Percentiles rank a stretch among this genome's conserved stretches.
Conservation (phyloP, 2,329 filamentous ascomycete species). For the Exophiala mesophila region DNA sequence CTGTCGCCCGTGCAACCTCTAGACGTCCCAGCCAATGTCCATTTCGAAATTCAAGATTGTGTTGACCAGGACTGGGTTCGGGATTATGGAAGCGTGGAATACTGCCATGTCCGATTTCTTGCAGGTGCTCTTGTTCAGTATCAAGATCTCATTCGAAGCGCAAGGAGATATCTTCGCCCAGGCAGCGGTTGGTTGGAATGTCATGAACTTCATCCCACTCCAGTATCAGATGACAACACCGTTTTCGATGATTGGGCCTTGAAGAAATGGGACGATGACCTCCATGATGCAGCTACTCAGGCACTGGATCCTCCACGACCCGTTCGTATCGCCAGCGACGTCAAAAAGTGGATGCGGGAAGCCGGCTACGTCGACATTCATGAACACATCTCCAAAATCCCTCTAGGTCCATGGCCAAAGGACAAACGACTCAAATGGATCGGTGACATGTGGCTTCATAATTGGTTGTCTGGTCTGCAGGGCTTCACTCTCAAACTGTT, state of each 20-base stretch:
- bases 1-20: slow-evolving; percentile 63
- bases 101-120: slow-evolving; percentile 57
- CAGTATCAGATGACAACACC: slow-evolving; percentile 51
- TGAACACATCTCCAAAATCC: slow-evolving; percentile 50
- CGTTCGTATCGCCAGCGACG: slow-evolving; percentile 49
- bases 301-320: slow-evolving; percentile 41
- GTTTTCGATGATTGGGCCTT: slow-evolving; percentile 46
- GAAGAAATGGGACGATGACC: slow-evolving; percentile 45
- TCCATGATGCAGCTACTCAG: slow-evolving; percentile 42
- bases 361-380: slow-evolving; percentile 56
- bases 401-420: slow-evolving; percentile 48
- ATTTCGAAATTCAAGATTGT: slow-evolving; percentile 68
- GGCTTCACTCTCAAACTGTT: slow-evolving; percentile 44
- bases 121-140: slow-evolving; percentile 56
- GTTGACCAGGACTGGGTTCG: slow-evolving; percentile 57
- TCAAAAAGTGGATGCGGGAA: slow-evolving; percentile 51
- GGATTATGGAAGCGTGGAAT: slow-evolving; percentile 49
- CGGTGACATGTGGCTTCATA: slow-evolving; percentile 46
- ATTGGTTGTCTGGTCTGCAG: slow-evolving; percentile 41
- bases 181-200: slow-evolving; percentile 48
- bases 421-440: slow-evolving; percentile 45
- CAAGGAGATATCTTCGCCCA: slow-evolving; percentile 50
- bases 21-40: slow-evolving; percentile 65
- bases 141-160: slow-evolving; percentile 49
- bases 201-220: slow-evolving; percentile 42